phyloP scores from a whole-genome alignment of 1,139 yeast genomes.

The Groenewaldozyma sp. region DNA sequence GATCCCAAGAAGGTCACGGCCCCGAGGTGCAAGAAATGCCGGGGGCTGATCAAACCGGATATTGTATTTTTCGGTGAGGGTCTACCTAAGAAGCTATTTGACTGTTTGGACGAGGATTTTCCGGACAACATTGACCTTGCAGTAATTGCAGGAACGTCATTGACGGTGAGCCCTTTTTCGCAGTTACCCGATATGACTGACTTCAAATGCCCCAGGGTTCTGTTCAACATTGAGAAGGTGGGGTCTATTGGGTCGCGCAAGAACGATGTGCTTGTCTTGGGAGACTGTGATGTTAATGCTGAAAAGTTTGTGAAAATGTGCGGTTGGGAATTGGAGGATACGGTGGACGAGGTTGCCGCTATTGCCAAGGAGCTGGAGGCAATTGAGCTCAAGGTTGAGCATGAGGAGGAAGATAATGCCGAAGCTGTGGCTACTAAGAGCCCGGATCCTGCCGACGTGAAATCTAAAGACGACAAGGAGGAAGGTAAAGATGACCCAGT shows the following conservation, averaged over 20 bases:
- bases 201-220: conserved; percentile 42
- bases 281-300: conserved; percentile 58
- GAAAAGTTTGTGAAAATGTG: conserved; percentile 41
- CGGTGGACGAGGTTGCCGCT: neutral
- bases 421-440: too few species aligned
- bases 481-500: neutral
- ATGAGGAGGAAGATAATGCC: too few species aligned
- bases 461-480: neutral
- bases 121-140: conserved; percentile 53
- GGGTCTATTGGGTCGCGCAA: conserved; percentile 53
- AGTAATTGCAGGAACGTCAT: conserved; percentile 85
- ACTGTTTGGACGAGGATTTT: conserved; percentile 44
- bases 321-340: conserved; percentile 52
- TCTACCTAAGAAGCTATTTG: conserved; percentile 61
- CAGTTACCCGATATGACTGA: conserved; percentile 60
- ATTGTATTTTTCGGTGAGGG: conserved; percentile 91
- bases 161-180: conserved; percentile 87
- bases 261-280: conserved; percentile 50
- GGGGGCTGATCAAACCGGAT: conserved; percentile 79
- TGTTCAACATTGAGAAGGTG: conserved; percentile 67
- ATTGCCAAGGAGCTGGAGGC: neutral
- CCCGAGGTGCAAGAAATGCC: conserved; percentile 42
- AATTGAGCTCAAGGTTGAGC: too few species aligned
- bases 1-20: conserved; percentile 29
- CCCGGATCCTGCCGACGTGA: too few species aligned